Percentiles rank a stretch among this genome's conserved stretches.
Conservation (phyloP, 2,329 filamentous ascomycete species). For the Blastomyces gilchristii region DNA sequence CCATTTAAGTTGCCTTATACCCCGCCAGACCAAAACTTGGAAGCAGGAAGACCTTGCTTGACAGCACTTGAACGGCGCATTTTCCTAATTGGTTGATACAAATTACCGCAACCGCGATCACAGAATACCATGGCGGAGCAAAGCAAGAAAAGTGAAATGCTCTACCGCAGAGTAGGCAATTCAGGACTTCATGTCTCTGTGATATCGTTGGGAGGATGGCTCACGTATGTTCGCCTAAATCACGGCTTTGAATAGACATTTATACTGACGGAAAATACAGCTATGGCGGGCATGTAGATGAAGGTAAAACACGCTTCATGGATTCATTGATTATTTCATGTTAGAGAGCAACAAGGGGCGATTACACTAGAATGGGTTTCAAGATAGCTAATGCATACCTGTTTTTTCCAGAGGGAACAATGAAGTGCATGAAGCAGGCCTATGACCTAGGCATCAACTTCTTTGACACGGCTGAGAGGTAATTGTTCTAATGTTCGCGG, state of each 20-base stretch:
- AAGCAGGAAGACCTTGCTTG: no score
- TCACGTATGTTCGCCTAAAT: conserved; percentile 18
- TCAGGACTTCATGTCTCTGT: conserved; percentile 65
- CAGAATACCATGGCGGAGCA: conserved; percentile 15
- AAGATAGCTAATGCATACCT: background rate
- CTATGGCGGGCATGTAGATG: conserved; percentile 59
- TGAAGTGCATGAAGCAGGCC: conserved; percentile 40
- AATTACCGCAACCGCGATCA: background rate
- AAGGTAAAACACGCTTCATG: conserved; percentile 36
- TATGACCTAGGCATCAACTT: conserved; percentile 50
- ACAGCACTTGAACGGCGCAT: background rate
- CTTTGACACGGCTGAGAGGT: conserved; percentile 47
- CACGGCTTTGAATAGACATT: background rate
- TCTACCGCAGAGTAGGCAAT: conserved; percentile 60
- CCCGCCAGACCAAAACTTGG: no score
- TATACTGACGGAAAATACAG: conserved; percentile 49
- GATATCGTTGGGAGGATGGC: conserved; percentile 51
- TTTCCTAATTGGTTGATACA: background rate
- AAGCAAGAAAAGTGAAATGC: conserved; percentile 42
- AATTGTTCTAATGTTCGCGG: conserved; percentile 2
- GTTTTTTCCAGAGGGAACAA: conserved; percentile 16
- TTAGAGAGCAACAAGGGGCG: background rate
- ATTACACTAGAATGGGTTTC: background rate
- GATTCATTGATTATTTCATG: background rate
- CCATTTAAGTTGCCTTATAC: no score